phyloP scores from a whole-genome alignment of 108 stramenopile species.

The Nannochloropsis granulata region DNA sequence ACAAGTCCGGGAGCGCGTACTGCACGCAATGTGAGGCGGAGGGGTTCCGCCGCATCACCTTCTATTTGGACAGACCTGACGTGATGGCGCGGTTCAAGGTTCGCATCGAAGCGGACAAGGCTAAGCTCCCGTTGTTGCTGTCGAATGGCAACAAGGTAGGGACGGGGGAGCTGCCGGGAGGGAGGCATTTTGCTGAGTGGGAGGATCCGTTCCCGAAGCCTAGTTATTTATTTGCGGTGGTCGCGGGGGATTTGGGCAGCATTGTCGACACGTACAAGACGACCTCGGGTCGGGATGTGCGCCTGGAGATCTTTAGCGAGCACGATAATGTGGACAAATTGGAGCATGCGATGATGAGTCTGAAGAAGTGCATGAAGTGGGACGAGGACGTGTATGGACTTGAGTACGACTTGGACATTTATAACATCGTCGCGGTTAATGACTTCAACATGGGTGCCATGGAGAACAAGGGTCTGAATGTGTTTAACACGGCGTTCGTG shows the following conservation, averaged over 20 bases:
- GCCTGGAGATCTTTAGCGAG: slow-evolving; percentile 59
- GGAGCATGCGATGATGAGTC: slow-evolving; percentile 63
- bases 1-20: slow-evolving; percentile 66
- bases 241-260: slow-evolving; percentile 67
- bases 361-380: slow-evolving; percentile 84
- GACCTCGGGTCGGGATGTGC: slow-evolving; percentile 53
- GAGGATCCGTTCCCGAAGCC: slow-evolving; percentile 90
- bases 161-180: slow-evolving; percentile 34
- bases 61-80: slow-evolving; percentile 84
- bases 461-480: slow-evolving; percentile 88
- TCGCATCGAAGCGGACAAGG: slow-evolving; percentile 58
- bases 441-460: slow-evolving; percentile 91
- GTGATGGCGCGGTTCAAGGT: slow-evolving; percentile 70
- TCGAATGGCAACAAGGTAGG: slow-evolving; percentile 80
- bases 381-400: slow-evolving; percentile 79
- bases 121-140: slow-evolving; percentile 62
- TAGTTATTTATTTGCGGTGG: slow-evolving; percentile 77
- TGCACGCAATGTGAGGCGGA: slow-evolving; percentile 78
- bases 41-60: slow-evolving; percentile 74
- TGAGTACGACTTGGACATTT: slow-evolving; percentile 85
- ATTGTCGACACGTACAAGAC: slow-evolving; percentile 55
- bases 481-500: slow-evolving; percentile 89
- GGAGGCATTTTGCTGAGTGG: slow-evolving; percentile 66
- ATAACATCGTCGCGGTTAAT: slow-evolving; percentile 78
- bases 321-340: slow-evolving; percentile 64